Conservation (phyloP, 2,329 filamentous ascomycete species). For the Thelonectria olida region DNA sequence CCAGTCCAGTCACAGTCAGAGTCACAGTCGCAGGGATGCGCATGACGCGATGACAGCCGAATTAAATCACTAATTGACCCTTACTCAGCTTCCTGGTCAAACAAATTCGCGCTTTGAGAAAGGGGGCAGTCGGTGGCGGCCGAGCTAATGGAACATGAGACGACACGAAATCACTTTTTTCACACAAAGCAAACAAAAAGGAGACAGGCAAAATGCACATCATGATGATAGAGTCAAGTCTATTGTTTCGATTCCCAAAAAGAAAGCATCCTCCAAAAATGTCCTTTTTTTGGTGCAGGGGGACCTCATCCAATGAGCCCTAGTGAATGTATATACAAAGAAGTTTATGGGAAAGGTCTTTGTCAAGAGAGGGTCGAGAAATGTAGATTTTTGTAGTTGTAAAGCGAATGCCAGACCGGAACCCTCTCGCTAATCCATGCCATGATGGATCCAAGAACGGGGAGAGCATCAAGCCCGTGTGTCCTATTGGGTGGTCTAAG, state of each 20-base stretch:
- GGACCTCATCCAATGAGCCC: conserved; percentile 15
- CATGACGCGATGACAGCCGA: no score
- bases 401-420: conserved; percentile 44
- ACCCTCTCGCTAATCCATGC: conserved; percentile 26
- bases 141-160: background rate
- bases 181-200: background rate
- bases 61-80: no score
- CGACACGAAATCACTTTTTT: background rate
- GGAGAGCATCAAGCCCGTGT: conserved; percentile 41
- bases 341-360: conserved; percentile 32
- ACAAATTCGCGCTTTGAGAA: no score
- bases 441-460: conserved; percentile 16
- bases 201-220: no score
- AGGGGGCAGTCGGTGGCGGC: background rate
- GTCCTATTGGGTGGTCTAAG: conserved; percentile 20
- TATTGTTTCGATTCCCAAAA: background rate
- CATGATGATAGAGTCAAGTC: no score
- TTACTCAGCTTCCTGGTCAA: no score
- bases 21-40: no score
- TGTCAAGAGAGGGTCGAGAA: conserved; percentile 40
- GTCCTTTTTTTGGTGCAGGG: conserved; percentile 26
- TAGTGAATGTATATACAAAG: conserved; percentile 41
- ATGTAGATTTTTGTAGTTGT: conserved; percentile 29
- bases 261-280: conserved; percentile 2
- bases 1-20: no score